phyloP scores from a whole-genome alignment of 2,329 filamentous ascomycete genomes.

The Aspergillus aculeatinus region DNA sequence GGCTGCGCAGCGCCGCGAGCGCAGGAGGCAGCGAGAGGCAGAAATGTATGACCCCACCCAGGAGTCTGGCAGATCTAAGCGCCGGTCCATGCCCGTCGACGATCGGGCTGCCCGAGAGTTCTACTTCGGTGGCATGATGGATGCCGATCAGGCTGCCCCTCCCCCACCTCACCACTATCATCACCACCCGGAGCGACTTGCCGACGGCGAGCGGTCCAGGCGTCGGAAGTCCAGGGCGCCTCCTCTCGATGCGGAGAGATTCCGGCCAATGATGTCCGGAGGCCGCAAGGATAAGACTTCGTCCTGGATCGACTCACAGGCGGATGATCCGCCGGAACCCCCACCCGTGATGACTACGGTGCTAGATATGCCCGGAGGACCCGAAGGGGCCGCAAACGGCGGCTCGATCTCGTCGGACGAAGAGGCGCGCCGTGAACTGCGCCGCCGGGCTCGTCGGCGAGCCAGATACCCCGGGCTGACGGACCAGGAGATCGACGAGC shows the following conservation, averaged over 20 bases:
- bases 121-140: conserved; percentile 27
- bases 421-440: conserved; percentile 39
- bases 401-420: conserved; percentile 45
- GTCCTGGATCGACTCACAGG: conserved; percentile 51
- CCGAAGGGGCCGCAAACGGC: conserved; percentile 27
- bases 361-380: conserved; percentile 41
- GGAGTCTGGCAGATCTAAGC: conserved; percentile 29
- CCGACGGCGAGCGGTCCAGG: conserved; percentile 32
- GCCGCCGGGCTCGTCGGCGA: conserved; percentile 40
- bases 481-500: conserved; percentile 42
- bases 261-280: conserved; percentile 33
- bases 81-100: conserved; percentile 33
- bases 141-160: conserved; percentile 19
- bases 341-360: conserved; percentile 49
- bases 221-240: conserved; percentile 38
- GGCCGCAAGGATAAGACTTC: conserved; percentile 50
- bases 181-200: conserved; percentile 32
- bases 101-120: conserved; percentile 28
- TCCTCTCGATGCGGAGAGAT: conserved; percentile 18
- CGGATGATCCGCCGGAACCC: conserved; percentile 48
- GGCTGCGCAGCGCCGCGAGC: conserved; percentile 43
- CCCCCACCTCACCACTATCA: neutral
- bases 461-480: conserved; percentile 41
- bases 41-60: conserved; percentile 29
- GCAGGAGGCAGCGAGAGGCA: conserved; percentile 37